A percentile compares a stretch with the other conserved stretches of the same genome.
These are phyloP conservation scores for Auriscalpium vulgare DNA, from an alignment of 768 basidiomycete species.

Conservation along the genomic window DNA sequence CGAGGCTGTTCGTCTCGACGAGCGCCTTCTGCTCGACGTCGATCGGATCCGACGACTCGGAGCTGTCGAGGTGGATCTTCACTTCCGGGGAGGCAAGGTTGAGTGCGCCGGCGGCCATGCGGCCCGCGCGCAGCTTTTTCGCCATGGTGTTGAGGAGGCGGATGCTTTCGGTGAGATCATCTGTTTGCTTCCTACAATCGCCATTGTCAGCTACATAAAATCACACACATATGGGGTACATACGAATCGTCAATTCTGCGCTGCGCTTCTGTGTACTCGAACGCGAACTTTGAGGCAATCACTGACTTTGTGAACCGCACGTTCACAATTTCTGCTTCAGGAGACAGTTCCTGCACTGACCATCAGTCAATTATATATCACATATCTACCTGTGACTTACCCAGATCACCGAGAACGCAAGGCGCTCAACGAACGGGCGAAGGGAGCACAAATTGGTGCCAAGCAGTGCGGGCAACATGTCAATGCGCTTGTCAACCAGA, in stretches of 20 bases:
- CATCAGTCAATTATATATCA: conserved; percentile 4
- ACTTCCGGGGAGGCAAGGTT: conserved; percentile 98
- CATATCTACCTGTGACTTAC: conserved; percentile 34
- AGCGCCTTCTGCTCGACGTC: conserved; percentile 95
- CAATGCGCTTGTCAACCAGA: conserved; percentile 95
- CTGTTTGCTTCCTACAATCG: conserved; percentile 53
- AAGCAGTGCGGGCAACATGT: conserved; percentile 91
- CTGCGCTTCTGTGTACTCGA: conserved; percentile 96
- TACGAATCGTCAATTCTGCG: conserved; percentile 87
- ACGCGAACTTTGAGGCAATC: conserved; percentile 91
- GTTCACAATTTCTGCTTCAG: conserved; percentile 82
- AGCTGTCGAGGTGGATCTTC: conserved; percentile 89
- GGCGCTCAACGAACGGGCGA: conserved; percentile 82
- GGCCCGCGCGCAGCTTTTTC: conserved; percentile 69
- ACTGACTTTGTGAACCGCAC: conserved; percentile 94
- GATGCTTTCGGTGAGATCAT: conserved; percentile 78
- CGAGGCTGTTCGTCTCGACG: conserved; percentile 89
- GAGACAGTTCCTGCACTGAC: conserved; percentile 71
- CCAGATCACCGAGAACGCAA: conserved; percentile 97
- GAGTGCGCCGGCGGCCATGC: conserved; percentile 95
- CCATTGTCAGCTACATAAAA: not conserved
- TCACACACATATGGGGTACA: conserved; percentile 19
- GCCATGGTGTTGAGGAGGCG: conserved; percentile 86
- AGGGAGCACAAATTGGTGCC: conserved; percentile 96
- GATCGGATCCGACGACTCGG: conserved; percentile 91